phyloP scores from a whole-genome alignment of 768 basidiomycete species.

The Goffeauzyma gilvescens region DNA sequence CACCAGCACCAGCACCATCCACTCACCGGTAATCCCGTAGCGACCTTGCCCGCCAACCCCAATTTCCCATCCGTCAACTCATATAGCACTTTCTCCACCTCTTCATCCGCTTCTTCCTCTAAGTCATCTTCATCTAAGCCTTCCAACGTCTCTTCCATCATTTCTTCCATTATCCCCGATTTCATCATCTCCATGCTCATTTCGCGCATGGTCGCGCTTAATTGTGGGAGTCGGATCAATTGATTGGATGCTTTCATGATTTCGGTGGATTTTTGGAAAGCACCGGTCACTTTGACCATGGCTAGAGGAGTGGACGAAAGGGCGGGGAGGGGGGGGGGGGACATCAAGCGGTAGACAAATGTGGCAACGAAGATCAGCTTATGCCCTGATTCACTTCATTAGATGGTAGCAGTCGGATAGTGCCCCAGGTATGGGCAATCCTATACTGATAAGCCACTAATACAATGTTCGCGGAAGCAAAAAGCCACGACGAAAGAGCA shows the following conservation, averaged over 20 bases:
- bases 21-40: slow-evolving; percentile 57
- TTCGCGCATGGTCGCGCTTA: slow-evolving; percentile 79
- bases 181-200: slow-evolving; percentile 99
- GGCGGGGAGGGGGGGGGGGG: background rate
- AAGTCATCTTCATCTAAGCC: slow-evolving; percentile 73
- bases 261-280: slow-evolving; percentile 90
- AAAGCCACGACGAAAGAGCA: no score
- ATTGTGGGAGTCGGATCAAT: slow-evolving; percentile 75
- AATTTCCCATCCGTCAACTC: slow-evolving; percentile 90
- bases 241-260: slow-evolving; percentile 97
- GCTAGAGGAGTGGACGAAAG: slow-evolving; percentile 38
- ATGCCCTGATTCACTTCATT: no score
- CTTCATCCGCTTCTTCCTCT: slow-evolving; percentile 88
- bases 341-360: no score
- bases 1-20: background rate
- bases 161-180: slow-evolving; percentile 96
- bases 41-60: slow-evolving; percentile 61
- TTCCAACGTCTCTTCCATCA: slow-evolving; percentile 83
- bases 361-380: no score
- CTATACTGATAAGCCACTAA: no score
- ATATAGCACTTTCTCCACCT: slow-evolving; percentile 89
- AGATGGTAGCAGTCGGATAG: no score
- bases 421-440: no score
- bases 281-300: slow-evolving; percentile 91
- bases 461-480: no score